Evolutionary conservation across 768 basidiomycete species (phyloP), one percentile per base, ranked within the genome.

Genomic region (Panus rudis): DNA sequence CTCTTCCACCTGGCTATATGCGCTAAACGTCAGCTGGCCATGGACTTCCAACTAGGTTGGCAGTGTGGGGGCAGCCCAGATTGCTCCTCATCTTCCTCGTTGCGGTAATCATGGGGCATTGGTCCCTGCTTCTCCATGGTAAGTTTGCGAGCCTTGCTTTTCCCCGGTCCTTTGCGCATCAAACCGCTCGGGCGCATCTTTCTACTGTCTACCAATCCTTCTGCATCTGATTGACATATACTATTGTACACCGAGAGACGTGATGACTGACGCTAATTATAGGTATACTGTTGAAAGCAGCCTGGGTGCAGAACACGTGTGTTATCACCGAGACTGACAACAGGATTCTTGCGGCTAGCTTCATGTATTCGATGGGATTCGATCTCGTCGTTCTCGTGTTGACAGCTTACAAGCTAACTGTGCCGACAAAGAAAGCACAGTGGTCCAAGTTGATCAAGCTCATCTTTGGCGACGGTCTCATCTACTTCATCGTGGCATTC

Each of bases 321-420:
- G 63, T 65, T 2, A 82, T 86, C 43, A 66, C 69, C 1, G 54
- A 71, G 23, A 81, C 81, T 6, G 74, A 80, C 55, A 85, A 76
- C 57, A 76, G 58, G 7, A 61, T 84, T 40, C 70, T 85, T 24
- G 78, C 80, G 4, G 77, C 79, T 3, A 79, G 79, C 3, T 86
- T 84, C 59, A 79, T 84, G 24, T 86, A 86, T 52, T 78, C 82
- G 23, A 87, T 86, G 84, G 66, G 68, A 54, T 84, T 86, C 55
- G 84, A 86, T 56, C 63, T 82, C 17, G 45, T 72, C 22, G 79
- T 84, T 28, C 68, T 85, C 34, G 46, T 65, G 20, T 60, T 86
- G 50, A 83, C 75, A 27, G 73, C 70, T 11, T 77, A 73, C 60
- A 84, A 81, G 55, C 70, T 86, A 19, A 20, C 33, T 7, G 21